Evolutionary conservation across 306 rosid species (phyloP).

Genomic region (Pueraria montana): DNA sequence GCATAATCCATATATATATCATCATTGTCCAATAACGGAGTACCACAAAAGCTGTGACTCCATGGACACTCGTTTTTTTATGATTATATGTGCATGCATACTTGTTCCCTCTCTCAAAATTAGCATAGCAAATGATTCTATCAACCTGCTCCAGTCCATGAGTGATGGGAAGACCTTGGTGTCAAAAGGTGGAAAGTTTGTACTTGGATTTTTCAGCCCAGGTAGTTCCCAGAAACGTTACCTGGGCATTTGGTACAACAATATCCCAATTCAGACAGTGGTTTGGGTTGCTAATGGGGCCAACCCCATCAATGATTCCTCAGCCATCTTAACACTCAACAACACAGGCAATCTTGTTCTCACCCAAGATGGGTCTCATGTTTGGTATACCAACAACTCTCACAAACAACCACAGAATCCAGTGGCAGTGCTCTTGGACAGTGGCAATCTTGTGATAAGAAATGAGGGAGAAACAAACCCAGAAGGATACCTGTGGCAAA

Average conservation of each 20-base stretch:
- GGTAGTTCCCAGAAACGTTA: constrained; percentile 8
- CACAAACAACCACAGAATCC: constrained; percentile 12
- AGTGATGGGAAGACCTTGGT: constrained; percentile 52
- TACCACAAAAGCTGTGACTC: not conserved
- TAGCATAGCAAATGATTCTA: constrained; percentile 41
- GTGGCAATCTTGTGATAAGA: constrained; percentile 51
- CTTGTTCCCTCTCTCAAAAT: constrained; percentile 5
- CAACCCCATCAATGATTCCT: constrained; percentile 48
- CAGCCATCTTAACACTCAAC: constrained; percentile 33
- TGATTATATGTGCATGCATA: not conserved
- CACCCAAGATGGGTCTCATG: not conserved
- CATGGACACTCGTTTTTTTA: constrained; percentile 6
- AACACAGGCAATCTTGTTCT: constrained; percentile 42
- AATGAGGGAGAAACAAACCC: not conserved
- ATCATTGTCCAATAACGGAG: not conserved
- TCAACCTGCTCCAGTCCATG: constrained; percentile 36
- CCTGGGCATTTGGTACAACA: constrained; percentile 23
- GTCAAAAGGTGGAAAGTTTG: constrained; percentile 50
- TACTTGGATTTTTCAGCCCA: constrained; percentile 34
- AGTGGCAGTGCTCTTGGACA: constrained; percentile 44
- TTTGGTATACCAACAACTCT: constrained; percentile 47
- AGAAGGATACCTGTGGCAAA: constrained; percentile 49
- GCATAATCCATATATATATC: not conserved
- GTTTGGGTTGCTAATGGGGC: constrained; percentile 25
- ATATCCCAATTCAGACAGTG: not conserved